Conservation (phyloP, 306 rosid genomes). For the Malus sylvestris region DNA sequence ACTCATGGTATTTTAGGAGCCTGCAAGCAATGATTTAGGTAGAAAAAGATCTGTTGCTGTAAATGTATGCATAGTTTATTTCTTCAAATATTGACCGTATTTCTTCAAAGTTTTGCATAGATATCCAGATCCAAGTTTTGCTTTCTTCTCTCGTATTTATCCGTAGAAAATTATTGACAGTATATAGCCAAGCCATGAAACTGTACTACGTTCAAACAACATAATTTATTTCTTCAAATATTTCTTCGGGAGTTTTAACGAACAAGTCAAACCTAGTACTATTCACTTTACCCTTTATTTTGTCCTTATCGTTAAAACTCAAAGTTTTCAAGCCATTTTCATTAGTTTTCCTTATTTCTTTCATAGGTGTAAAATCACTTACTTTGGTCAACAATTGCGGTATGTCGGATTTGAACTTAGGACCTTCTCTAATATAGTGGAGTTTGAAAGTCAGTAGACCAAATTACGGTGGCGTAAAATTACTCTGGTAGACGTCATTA, state of each 20-base stretch:
- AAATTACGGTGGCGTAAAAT: too few relatives aligned
- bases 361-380: not conserved
- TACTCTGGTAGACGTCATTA: too few relatives aligned
- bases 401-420: too few relatives aligned
- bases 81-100: too few relatives aligned
- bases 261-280: too few relatives aligned
- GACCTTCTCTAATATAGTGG: too few relatives aligned
- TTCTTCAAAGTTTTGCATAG: not conserved
- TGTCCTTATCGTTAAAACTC: too few relatives aligned
- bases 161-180: not conserved
- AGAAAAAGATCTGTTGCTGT: conserved; percentile 8
- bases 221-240: not conserved
- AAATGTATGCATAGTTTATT: not conserved
- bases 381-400: not conserved
- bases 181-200: not conserved
- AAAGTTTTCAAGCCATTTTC: too few relatives aligned
- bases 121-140: conserved; percentile 17
- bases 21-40: conserved; percentile 4
- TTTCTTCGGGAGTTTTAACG: not conserved
- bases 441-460: too few relatives aligned
- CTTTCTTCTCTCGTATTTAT: conserved; percentile 6
- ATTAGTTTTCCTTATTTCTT: not conserved
- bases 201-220: not conserved
- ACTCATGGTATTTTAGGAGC: conserved; percentile 26
- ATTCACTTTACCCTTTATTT: too few relatives aligned